A percentile compares a stretch with the other conserved stretches of the same genome.
phyloP scores from a whole-genome alignment of 768 basidiomycete genomes.

The Boletus rubropictus region DNA sequence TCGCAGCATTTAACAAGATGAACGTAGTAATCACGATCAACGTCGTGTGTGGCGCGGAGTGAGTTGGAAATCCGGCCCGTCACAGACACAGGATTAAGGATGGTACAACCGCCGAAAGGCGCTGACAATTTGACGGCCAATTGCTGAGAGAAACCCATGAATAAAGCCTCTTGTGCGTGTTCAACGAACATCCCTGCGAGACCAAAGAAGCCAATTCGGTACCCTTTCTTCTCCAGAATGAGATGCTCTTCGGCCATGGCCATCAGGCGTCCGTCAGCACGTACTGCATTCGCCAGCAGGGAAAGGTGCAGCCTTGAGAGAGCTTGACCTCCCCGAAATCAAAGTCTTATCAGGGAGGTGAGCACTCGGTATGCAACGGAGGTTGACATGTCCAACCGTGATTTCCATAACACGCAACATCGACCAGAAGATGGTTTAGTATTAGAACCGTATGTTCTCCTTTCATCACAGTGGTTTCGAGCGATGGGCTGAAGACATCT shows the following conservation, averaged over 20 bases:
- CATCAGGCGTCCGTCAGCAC: not conserved
- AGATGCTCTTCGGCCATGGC: constrained; percentile 5
- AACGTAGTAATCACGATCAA: constrained; percentile 7
- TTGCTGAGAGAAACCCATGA: not conserved
- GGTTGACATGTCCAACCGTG: not conserved
- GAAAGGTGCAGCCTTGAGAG: constrained; percentile 6
- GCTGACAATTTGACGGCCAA: constrained; percentile 7
- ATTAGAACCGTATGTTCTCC: constrained; percentile 3
- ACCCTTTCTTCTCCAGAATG: constrained; percentile 4
- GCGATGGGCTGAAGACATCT: constrained; percentile 8
- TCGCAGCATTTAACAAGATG: not conserved
- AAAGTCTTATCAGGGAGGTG: not conserved
- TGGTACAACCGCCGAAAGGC: constrained; percentile 2
- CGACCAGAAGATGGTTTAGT: constrained; percentile 8
- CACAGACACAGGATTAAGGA: constrained; percentile 10
- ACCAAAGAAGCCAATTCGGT: constrained; percentile 5
- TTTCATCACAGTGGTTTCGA: constrained; percentile 7
- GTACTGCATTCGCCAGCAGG: constrained; percentile 11
- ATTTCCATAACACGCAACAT: constrained; percentile 7
- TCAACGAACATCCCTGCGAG: constrained; percentile 10
- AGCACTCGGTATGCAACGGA: not conserved
- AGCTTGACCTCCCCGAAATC: constrained; percentile 8
- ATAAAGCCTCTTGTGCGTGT: not conserved
- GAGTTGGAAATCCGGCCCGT: constrained; percentile 1
- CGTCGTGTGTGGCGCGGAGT: constrained; percentile 2